Base-by-base conservation (phyloP, 1,139 yeast species). In the Yarrowia galli region DNA sequence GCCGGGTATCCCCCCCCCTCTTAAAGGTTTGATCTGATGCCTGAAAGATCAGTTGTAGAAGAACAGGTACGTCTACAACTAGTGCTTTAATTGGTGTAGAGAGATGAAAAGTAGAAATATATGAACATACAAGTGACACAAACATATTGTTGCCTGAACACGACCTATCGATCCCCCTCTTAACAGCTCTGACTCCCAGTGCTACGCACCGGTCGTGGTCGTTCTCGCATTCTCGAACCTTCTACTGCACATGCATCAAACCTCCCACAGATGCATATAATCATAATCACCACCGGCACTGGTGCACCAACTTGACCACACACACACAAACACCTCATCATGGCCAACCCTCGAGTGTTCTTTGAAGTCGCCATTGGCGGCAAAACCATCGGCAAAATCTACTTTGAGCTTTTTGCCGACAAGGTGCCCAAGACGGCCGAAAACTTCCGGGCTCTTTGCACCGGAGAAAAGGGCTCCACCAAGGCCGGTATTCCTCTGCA, bases 291-390 rank as follows among this genome's bases (percentile, higher is more conserved):
- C 22, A 32, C n/a, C n/a, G n/a, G n/a, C n/a, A n/a, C n/a, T n/a
- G n/a, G n/a, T n/a, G 38, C 22, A 25, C 38, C 7, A 25, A 18
- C 5, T 4, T n/a, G 22, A 3, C 6, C 13, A 25, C 35, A 13
- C 32, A 43, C 28, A 36, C 40, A 13, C 15, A 13, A 7, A n/a
- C 20, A 46, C 58, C 36, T 32, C 36, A 60, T n/a, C 7, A 67
- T n/a, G 56, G 66, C 61, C 23, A 68, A 85, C 72, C 79, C 88
- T 18, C 87, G 85, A 79, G 92, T 91, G 32, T 92, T 78, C 77
- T 87, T 92, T 73, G 97, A 92, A 74, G 82, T 92, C 70, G 78
- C 92, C 12, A 87, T 89, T 72, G 90, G 89, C 67, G 88, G 84
- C 45, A 83, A 80, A 68, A 81, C 86, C 8, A 83, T 85, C 71